Percentiles rank a stretch among this genome's conserved stretches.
These are phyloP conservation scores for Ambrosiella beaveri DNA, from an alignment of 2,329 filamentous ascomycete species.

Conservation along the genomic window DNA sequence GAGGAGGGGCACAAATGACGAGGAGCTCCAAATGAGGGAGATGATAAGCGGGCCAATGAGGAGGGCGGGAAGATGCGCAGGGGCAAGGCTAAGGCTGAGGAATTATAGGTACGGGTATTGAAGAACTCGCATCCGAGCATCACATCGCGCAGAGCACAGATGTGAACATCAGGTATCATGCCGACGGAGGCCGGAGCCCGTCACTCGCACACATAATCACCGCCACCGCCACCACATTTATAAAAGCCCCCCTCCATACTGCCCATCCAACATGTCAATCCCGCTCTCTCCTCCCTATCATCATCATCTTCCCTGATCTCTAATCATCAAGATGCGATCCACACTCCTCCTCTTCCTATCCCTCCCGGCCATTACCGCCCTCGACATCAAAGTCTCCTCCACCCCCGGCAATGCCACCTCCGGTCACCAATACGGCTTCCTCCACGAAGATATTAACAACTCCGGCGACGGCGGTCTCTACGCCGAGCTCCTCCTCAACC, in stretches of 20 bases:
- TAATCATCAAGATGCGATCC: not conserved
- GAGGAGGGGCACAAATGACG: not conserved
- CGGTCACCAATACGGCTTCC: constrained; percentile 28
- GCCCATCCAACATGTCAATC: not conserved
- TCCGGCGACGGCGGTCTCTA: constrained; percentile 58
- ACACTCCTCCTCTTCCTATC: not conserved
- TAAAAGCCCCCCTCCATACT: too few species aligned
- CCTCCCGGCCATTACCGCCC: constrained; percentile 14
- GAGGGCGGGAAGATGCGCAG: not conserved
- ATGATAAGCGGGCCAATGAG: not conserved
- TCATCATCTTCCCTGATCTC: not conserved
- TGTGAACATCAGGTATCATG: too few species aligned
- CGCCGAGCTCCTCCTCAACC: constrained; percentile 52
- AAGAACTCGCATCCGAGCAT: too few species aligned
- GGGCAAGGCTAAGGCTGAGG: too few species aligned
- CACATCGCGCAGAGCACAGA: too few species aligned
- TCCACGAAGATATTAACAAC: constrained; percentile 44
- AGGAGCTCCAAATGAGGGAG: not conserved
- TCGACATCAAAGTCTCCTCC: constrained; percentile 23
- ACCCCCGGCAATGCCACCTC: constrained; percentile 26
- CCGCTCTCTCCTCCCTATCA: not conserved
- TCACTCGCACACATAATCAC: too few species aligned
- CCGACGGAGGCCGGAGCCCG: too few species aligned
- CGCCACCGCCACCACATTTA: too few species aligned
- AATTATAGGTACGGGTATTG: too few species aligned